Evolutionary conservation across 768 basidiomycete genomes (phyloP), one percentile per base, ranked within the genome.

Genomic region (Boletus huronensis): DNA sequence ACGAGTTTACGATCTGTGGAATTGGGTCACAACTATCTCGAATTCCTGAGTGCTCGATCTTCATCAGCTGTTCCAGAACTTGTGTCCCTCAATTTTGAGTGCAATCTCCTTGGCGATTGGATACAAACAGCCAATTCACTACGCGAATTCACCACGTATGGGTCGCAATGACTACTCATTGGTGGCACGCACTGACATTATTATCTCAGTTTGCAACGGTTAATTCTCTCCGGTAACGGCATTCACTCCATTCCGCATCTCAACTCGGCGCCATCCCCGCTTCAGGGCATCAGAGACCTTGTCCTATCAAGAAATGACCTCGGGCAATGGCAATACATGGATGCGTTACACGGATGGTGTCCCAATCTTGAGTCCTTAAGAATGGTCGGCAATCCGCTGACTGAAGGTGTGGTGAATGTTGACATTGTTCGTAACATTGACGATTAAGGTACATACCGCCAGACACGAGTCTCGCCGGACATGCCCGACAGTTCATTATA

Each of bases 21-120:
- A 72, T 67, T 88, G 59, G 91, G 88, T 11, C 82, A 86, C 71
- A 93, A 93, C 64, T 62, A 70, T 11, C 71, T 93, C 44, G 60
- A 64, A 21, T 65, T 57, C 23, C 69, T 82, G 49, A 57, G 53
- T 29, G 31, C 51, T 23, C 45, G 26, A 36, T 46, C 63, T 44
- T 52, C 60, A 19, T 50, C 55, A 9, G 3, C 56, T 41, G 9
- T 58, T 21, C 60, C 69, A 7, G 54, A 71, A 48, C 62, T 91
- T 42, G 68, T 75, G 45, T 72, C 72, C 31, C 64, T 93, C 52
- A 92, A 93, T 69, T 72, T 93, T 38, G 89, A 91, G 63, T 75
- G 77, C 52, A 93, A 93, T 73, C 50, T 70, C 23, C 78, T 87
- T 48, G 58, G 63, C 10, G 74, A 83, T 62, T 92, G 89, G 88